phyloP scores from a whole-genome alignment of 176 grass and related monocot genomes.

The Otatea glauca region DNA sequence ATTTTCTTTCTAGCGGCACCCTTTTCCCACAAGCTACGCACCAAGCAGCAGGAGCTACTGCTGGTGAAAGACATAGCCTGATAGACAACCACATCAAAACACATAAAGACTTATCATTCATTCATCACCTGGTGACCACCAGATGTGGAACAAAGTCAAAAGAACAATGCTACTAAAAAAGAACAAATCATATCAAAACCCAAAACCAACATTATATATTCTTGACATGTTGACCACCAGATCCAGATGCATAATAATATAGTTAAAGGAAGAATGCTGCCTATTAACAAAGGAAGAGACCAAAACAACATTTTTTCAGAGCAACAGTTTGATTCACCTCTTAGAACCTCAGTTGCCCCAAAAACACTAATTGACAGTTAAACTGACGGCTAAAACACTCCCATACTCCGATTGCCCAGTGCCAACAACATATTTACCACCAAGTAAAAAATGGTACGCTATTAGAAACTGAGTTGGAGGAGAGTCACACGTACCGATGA shows the following conservation, averaged over 20 bases:
- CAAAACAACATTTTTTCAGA: constrained; percentile 14
- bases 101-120: not conserved
- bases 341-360: not conserved
- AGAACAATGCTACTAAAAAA: not conserved
- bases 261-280: not conserved
- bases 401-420: not conserved
- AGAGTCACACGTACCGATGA: constrained; percentile 58
- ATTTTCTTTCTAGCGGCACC: not conserved
- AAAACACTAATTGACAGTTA: not conserved
- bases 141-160: not conserved
- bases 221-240: not conserved
- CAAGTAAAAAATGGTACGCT: not conserved
- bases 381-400: not conserved
- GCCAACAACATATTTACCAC: not conserved
- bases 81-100: not conserved
- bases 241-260: constrained; percentile 4
- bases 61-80: not conserved
- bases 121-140: not conserved
- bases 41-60: not conserved
- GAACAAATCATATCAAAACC: not conserved
- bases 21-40: not conserved
- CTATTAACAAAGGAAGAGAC: not conserved
- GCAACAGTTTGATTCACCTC: not conserved
- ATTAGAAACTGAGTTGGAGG: not conserved
- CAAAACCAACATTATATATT: not conserved